These are phyloP conservation scores for Verticillium albo-atrum DNA, from an alignment of 2,329 filamentous ascomycete genomes.

Conservation along the genomic window DNA sequence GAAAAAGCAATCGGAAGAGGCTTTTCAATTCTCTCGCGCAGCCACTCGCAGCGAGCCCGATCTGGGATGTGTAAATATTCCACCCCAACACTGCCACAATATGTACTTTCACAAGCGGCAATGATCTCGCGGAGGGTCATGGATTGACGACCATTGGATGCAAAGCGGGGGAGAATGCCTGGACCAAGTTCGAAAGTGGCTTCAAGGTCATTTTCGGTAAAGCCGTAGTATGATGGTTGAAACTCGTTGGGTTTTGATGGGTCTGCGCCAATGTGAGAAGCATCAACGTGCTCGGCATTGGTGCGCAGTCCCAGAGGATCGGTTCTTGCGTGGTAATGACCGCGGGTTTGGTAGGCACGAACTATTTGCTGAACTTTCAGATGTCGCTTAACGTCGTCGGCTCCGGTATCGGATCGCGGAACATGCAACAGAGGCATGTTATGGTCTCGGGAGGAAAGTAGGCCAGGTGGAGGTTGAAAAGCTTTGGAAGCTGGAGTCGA, in stretches of 20 bases:
- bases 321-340: slow-evolving; percentile 96
- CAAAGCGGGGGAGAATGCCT: slow-evolving; percentile 90
- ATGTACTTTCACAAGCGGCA: slow-evolving; percentile 84
- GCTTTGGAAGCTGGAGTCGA: slow-evolving; percentile 96
- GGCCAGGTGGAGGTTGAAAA: slow-evolving; percentile 89
- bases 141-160: slow-evolving; percentile 78
- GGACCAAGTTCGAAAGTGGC: slow-evolving; percentile 87
- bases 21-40: slow-evolving; percentile 89
- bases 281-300: slow-evolving; percentile 74
- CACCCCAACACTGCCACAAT: slow-evolving; percentile 91
- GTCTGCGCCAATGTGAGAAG: slow-evolving; percentile 36
- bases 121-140: slow-evolving; percentile 98
- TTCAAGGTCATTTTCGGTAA: slow-evolving; percentile 89
- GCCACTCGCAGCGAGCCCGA: slow-evolving; percentile 95
- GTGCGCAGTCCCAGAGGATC: slow-evolving; percentile 90
- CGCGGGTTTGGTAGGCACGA: slow-evolving; percentile 93
- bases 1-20: slow-evolving; percentile 93
- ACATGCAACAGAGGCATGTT: slow-evolving; percentile 62
- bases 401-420: slow-evolving; percentile 50
- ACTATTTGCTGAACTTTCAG: slow-evolving; percentile 96
- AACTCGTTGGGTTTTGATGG: slow-evolving; percentile 74
- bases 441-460: slow-evolving; percentile 78
- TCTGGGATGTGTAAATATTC: slow-evolving; percentile 99
- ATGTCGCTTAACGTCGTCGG: slow-evolving; percentile 76
- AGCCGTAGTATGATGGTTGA: slow-evolving; percentile 86